phyloP scores from a whole-genome alignment of 441 rosid genomes.

The Rhodomyrtus psidioides region DNA sequence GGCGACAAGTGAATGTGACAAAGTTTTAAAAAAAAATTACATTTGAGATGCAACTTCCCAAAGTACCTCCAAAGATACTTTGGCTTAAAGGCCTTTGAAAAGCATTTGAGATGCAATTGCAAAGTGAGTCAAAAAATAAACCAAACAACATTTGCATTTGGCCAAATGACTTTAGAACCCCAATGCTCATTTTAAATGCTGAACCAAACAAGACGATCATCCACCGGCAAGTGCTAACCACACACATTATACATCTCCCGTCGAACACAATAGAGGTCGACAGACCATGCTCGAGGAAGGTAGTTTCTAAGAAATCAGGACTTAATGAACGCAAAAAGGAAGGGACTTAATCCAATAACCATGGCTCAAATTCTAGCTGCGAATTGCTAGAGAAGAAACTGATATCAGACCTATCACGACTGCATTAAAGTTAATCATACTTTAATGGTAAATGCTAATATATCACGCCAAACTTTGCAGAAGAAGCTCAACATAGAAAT shows the following conservation, averaged over 20 bases:
- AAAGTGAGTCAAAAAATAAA: no score
- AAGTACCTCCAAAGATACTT: no score
- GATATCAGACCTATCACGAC: neutral
- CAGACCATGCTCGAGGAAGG: no score
- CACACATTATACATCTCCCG: neutral
- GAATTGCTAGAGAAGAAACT: neutral
- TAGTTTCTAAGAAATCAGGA: neutral
- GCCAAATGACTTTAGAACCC: no score
- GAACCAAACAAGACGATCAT: no score
- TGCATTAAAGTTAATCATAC: neutral
- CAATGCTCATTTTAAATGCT: no score
- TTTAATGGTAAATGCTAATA: neutral
- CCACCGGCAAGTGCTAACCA: neutral
- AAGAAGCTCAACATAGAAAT: neutral
- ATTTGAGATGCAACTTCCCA: no score
- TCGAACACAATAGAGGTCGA: neutral
- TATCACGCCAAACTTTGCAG: neutral
- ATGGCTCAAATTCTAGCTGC: neutral
- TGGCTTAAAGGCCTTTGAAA: no score
- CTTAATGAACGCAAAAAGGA: neutral
- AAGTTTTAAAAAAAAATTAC: no score
- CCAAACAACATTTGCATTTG: no score
- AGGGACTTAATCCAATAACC: neutral
- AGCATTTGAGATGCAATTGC: no score
- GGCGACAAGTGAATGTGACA: no score